Base-by-base conservation (phyloP, 805 yeast species). In the Saturnispora gosingensis region DNA sequence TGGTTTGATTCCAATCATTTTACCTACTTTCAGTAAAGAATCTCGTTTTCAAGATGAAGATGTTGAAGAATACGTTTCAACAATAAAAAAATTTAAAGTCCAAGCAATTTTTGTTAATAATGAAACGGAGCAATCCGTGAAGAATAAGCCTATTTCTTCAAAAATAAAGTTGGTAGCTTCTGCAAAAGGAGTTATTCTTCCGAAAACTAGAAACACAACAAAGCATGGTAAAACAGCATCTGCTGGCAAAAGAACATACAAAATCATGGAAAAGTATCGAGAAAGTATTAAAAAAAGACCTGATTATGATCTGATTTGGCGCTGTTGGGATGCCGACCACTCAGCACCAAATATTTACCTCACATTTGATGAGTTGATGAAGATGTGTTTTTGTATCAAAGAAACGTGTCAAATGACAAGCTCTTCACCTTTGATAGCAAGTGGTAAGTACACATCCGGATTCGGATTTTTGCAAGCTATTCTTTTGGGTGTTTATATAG, bases 381-480 rank as follows among this genome's bases (percentile, higher is more conserved):
- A 88, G 2, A 77, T 87, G 65, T 89, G 97, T 67, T 88, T 90
- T 60, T 85, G 87, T 20, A 76, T 88, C 61, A 91, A 93, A 59
- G 97, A 91, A 63, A 91, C 98, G 0, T 87, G 96, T 61, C 91
- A 88, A 54, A 73, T 93, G 68, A 75, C 83, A 13, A 77, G 85
- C 39, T 75, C 77, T 34, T 78, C 80, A 40, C 83, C 97, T 0
- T 72, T 93, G 6, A 73, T 91, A 42, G 96, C 96, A 0, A 82
- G 96, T 65, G 95, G 88, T 8, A 79, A 95, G 43, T 91, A 90
- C 58, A 79, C 88, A 1, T 68, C 77, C 2, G 97, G 97, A 0
- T 66, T 91, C 27, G 99, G 99, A 0, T 90, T 93, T 63, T 69
- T 93, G 27, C 91, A 88, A 64, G 77, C 95, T n/a, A 81, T 82